These are phyloP conservation scores for Gymnopilus junonius DNA, from an alignment of 768 basidiomycete genomes.

Conservation along the genomic window DNA sequence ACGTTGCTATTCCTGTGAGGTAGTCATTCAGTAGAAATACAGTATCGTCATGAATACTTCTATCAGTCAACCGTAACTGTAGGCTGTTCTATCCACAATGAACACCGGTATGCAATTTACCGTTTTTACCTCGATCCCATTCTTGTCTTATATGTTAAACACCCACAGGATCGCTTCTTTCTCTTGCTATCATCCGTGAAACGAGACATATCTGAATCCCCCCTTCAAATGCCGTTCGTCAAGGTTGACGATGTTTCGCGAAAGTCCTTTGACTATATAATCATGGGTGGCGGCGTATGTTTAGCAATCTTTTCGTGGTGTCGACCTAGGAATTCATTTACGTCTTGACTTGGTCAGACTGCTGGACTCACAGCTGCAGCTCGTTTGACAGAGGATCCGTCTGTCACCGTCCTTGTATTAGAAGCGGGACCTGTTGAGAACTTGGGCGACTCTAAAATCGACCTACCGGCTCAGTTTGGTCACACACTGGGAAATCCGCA, in stretches of 20 bases:
- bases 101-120: background rate
- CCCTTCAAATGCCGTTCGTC: constrained; percentile 7
- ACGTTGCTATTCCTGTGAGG: background rate
- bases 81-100: background rate
- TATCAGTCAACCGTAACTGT: background rate
- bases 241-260: constrained; percentile 1
- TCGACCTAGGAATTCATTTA: background rate
- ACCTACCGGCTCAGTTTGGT: constrained; percentile 7
- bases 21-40: background rate
- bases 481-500: constrained; percentile 1
- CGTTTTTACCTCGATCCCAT: background rate
- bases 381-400: background rate
- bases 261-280: constrained; percentile 6
- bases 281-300: constrained; percentile 11
- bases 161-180: too few species aligned
- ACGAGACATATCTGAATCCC: background rate
- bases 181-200: too few species aligned
- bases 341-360: background rate
- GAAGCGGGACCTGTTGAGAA: background rate
- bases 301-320: background rate
- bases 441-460: background rate
- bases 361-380: constrained; percentile 10
- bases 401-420: constrained; percentile 5
- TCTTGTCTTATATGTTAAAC: too few species aligned
- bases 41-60: background rate